A percentile compares a stretch with the other conserved stretches of the same genome.
Conservation (phyloP, 345 rosid species). For the Angophora floribunda region DNA sequence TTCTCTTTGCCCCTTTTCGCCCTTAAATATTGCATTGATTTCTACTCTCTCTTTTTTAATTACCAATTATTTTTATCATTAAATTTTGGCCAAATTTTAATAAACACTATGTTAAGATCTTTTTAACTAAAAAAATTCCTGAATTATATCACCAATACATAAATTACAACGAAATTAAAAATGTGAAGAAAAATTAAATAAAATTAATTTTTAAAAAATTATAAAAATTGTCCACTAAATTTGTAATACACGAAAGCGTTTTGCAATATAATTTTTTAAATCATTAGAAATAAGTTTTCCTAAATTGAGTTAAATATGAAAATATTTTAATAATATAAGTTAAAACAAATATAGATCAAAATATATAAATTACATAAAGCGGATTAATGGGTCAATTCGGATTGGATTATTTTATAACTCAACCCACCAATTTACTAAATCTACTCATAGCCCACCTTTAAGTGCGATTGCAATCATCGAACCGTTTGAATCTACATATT, state of each 20-base stretch:
- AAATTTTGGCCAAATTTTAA: background rate
- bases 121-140: no score
- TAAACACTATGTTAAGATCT: background rate
- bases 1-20: background rate
- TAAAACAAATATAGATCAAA: rapidly evolving
- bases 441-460: rapidly evolving
- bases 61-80: no score
- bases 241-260: rapidly evolving
- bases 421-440: rapidly evolving
- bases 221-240: background rate
- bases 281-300: background rate
- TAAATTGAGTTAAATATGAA: no score
- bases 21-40: background rate
- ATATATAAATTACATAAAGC: no score
- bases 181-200: no score
- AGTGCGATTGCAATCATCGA: background rate
- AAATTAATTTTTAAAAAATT: no score
- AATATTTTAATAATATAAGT: no score
- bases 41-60: background rate
- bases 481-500: no score
- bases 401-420: no score
- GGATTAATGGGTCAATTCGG: rapidly evolving
- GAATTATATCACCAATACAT: background rate
- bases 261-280: background rate
- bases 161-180: background rate